Evolutionary conservation across 441 rosid species (phyloP), one percentile per base, ranked within the genome.

Genomic region (Euphorbia celastroides): DNA sequence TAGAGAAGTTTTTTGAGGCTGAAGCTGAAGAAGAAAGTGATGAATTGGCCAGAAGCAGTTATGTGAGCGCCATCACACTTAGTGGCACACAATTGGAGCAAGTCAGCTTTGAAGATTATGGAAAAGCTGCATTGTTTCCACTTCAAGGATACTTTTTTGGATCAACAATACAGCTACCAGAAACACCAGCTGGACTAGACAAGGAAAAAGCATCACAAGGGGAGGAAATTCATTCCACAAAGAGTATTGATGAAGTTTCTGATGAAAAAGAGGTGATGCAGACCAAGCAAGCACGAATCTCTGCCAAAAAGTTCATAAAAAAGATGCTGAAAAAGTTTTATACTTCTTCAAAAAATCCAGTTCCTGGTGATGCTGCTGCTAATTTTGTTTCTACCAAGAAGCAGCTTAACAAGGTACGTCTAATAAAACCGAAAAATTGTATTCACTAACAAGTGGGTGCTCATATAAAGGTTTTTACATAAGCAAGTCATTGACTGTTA

Each of bases 71-170:
- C 11, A 69, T 84, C 52, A 86, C 90, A 62, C 82, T 86, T 8
- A 69, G 79, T 65, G 82, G 81, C 68, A 79, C 79, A 75, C 83
- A 79, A 68, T 56, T 66, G 70, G 85, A 83, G 62, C 84, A 73
- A 70, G 69, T 69, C 65, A 68, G 72, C 66, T 63, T 67, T 64
- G 81, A 81, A 68, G 88, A 81, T 19, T 57, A 68, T 65, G 83
- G 63, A 61, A 81, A 81, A 75, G 64, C 74, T 51, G 71, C 75
- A 54, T 58, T 69, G 64, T 81, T 83, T 74, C 96, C 98, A 20
- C 96, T 92, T 65, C 96, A 90, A 80, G 96, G 82, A 71, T 93
- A 93, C 76, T 80, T 88, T 62, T 88, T 90, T 66, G 86, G 90
- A 23, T 84, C 96, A 71, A 71, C 81, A 42, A 74, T 77, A 34